phyloP scores from a whole-genome alignment of 352 stramenopile genomes.

The Globisporangium heterothallicum region DNA sequence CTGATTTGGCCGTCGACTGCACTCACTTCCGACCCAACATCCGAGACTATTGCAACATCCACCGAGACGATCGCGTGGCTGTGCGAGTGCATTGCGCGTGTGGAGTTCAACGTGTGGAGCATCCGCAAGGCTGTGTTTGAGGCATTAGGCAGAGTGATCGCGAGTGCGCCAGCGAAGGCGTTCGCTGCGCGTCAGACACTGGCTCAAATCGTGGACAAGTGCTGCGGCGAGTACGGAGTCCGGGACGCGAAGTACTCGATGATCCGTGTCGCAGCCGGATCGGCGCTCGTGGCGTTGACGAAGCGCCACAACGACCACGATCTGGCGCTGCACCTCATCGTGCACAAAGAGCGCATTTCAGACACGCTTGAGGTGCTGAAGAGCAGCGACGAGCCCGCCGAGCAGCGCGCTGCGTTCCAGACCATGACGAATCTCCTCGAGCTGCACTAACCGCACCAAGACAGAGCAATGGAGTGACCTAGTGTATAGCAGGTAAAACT shows the following conservation, averaged over 20 bases:
- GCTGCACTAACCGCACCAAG: conserved; percentile 19
- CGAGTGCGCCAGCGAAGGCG: conserved; percentile 16
- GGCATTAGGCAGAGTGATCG: conserved; percentile 28
- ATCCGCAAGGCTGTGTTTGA: conserved; percentile 54
- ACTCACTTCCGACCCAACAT: background rate
- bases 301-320: conserved; percentile 24
- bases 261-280: conserved; percentile 55
- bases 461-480: no score
- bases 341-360: conserved; percentile 42
- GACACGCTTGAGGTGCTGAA: conserved; percentile 38
- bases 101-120: conserved; percentile 59
- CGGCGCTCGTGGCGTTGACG: conserved; percentile 38
- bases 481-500: no score
- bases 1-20: conserved; percentile 32
- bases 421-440: conserved; percentile 37
- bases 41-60: conserved; percentile 2
- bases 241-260: conserved; percentile 66
- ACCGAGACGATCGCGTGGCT: conserved; percentile 49
- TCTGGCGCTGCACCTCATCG: conserved; percentile 38
- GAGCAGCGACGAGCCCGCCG: conserved; percentile 48
- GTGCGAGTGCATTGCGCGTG: conserved; percentile 24
- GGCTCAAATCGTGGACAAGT: conserved; percentile 31
- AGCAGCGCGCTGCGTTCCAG: conserved; percentile 53
- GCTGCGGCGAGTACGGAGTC: conserved; percentile 51
- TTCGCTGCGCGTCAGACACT: conserved; percentile 24